phyloP scores from a whole-genome alignment of 2,329 filamentous ascomycete genomes.

The Falciphora oryzae region DNA sequence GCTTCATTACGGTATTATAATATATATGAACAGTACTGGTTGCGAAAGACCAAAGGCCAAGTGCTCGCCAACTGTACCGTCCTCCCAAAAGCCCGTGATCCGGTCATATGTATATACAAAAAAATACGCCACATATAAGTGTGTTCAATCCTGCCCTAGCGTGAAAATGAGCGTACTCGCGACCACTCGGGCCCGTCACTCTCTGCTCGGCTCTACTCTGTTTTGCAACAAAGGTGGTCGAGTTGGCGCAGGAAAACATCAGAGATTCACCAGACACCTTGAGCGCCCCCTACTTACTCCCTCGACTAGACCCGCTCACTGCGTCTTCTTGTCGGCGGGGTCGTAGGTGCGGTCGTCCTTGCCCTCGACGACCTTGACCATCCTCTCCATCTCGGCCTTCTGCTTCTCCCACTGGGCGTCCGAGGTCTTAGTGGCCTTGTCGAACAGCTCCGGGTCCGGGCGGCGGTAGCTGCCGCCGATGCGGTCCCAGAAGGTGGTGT shows the following conservation, averaged over 20 bases:
- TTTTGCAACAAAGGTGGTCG: constrained; percentile 4
- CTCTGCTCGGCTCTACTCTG: background rate
- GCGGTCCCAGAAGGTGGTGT: constrained; percentile 87
- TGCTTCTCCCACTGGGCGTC: constrained; percentile 75
- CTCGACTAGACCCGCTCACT: constrained; percentile 19
- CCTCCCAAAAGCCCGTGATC: background rate
- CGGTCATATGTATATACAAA: constrained; percentile 6
- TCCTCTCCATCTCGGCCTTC: constrained; percentile 66
- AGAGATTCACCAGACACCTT: background rate
- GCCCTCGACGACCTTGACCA: constrained; percentile 66
- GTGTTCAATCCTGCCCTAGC: too few relatives aligned
- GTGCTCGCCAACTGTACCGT: too few relatives aligned
- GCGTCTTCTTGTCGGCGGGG: constrained; percentile 40
- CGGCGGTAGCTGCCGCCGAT: constrained; percentile 80
- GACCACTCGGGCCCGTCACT: background rate
- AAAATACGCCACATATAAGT: background rate
- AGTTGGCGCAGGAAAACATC: background rate
- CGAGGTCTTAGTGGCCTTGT: constrained; percentile 79
- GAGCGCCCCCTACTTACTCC: background rate
- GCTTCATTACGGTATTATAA: background rate
- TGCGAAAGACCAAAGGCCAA: background rate
- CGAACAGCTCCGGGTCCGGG: constrained; percentile 81
- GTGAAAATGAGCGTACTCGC: too few relatives aligned
- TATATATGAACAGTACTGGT: background rate
- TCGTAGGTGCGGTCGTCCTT: constrained; percentile 46